Base-by-base conservation (phyloP, 257 asterid genomes). In the Asclepias syriaca region DNA sequence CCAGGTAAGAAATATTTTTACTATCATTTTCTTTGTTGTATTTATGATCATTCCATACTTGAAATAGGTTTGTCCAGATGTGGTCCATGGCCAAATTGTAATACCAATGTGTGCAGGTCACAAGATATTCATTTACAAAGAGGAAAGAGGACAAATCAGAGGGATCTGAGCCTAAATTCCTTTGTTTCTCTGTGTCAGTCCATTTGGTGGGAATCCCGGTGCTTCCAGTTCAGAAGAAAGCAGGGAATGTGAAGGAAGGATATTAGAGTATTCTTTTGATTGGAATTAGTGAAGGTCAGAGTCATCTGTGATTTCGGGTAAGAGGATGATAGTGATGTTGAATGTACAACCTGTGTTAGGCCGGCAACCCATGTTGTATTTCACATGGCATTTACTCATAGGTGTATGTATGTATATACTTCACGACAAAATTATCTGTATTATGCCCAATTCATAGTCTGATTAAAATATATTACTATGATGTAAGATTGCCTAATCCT, bases 331-430 rank as follows among this genome's bases (percentile, higher is more conserved):
- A 19, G 68, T 57, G 76, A 77, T 70, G 77, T 40, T 32, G 51
- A 9, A 39, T 37, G 68, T 74, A 84, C 88, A 83, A 80, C 68
- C 81, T 77, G 87, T 78, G 74, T 55, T 66, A 45, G 72, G 86
- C 84, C 88, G 87, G 88, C 90, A 85, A 65, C 77, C 87, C 96
- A 89, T 84, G 91, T 88, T 86, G 79, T 53, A 70, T 51, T 60
- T 81, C 92, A 89, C 90, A 78, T 89, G 90, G 70, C 76, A 74
- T 73, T 72, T 53, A 49, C 77, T 68, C 3, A 32, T 19, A 49
- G 55, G 55, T 68, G 14, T 50, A 46, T 49, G 53, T 43, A 46
- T 49, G 53, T 43, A 43, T 7, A 43, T 16, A 3, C 24, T 40
- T 39, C 0, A 19, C 3, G 68, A 76, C 68, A 65, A 71, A 66